Evolutionary conservation across 805 yeast genomes (phyloP).

Genomic region (Kregervanrija delftensis): DNA sequence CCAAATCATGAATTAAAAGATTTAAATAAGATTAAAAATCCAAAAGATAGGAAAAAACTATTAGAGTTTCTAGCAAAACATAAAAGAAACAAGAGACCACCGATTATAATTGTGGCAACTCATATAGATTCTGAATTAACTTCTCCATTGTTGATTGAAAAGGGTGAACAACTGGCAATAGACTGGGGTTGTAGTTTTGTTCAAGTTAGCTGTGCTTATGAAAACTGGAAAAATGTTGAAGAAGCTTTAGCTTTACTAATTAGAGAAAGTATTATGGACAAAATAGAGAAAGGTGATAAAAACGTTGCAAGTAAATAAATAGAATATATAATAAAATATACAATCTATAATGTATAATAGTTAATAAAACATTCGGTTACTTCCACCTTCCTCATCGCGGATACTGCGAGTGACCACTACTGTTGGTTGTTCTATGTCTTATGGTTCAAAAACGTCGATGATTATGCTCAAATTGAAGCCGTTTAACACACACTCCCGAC

Average conservation of each 20-base stretch:
- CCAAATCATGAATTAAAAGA: slow-evolving; percentile 1
- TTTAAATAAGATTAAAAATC: background rate
- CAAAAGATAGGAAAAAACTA: slow-evolving; percentile 2
- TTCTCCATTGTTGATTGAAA: slow-evolving; percentile 51
- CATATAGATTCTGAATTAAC: slow-evolving; percentile 50
- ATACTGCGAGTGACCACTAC: too few species aligned
- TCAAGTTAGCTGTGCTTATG: slow-evolving; percentile 44
- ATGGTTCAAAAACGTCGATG: too few species aligned
- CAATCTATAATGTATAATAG: too few species aligned
- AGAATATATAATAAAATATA: too few species aligned
- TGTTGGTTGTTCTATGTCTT: too few species aligned
- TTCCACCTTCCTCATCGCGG: too few species aligned
- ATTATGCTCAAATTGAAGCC: too few species aligned
- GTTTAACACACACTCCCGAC: too few species aligned
- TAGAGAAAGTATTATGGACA: slow-evolving; percentile 31
- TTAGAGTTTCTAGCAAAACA: background rate
- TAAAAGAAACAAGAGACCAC: slow-evolving; percentile 37
- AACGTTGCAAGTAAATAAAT: too few species aligned
- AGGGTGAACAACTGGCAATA: slow-evolving; percentile 51
- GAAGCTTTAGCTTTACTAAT: slow-evolving; percentile 50
- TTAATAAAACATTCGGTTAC: too few species aligned
- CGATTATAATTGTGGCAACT: slow-evolving; percentile 61
- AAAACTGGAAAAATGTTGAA: slow-evolving; percentile 45
- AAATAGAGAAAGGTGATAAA: too few species aligned
- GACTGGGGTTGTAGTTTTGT: slow-evolving; percentile 63